Percentiles rank a stretch among this genome's conserved stretches.
Evolutionary conservation across 2,329 filamentous ascomycete species (phyloP).

Genomic region (Fusarium annulatum): DNA sequence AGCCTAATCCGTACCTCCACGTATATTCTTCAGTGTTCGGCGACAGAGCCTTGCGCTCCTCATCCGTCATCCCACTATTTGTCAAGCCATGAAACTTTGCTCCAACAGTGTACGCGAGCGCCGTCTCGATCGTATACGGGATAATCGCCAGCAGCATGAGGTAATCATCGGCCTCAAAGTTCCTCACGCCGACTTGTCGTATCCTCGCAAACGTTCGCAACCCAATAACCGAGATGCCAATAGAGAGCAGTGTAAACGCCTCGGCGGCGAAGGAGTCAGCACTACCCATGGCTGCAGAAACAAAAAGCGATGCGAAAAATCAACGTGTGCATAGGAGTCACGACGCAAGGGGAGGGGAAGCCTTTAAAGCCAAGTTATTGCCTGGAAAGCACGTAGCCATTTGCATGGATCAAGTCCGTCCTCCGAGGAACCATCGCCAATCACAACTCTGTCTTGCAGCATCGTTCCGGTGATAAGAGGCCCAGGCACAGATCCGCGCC

Average conservation of each 20-base stretch:
- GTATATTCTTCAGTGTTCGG: slow-evolving; percentile 54
- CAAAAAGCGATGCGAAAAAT: not conserved
- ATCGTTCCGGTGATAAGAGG: not conserved
- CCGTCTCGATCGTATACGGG: slow-evolving; percentile 44
- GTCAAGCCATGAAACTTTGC: slow-evolving; percentile 56
- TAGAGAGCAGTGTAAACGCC: slow-evolving; percentile 57
- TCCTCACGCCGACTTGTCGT: slow-evolving; percentile 51
- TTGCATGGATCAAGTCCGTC: not conserved
- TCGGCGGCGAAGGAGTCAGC: slow-evolving; percentile 36
- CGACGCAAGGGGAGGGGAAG: not conserved
- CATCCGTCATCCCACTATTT: slow-evolving; percentile 63
- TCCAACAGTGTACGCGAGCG: slow-evolving; percentile 52
- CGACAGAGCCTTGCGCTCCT: slow-evolving; percentile 54
- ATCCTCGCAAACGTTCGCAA: slow-evolving; percentile 62
- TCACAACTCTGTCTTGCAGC: not conserved
- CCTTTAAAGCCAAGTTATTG: not conserved
- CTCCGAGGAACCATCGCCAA: not conserved
- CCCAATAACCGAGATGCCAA: slow-evolving; percentile 60
- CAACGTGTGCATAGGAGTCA: not conserved
- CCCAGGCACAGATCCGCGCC: not conserved
- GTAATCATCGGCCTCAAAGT: slow-evolving; percentile 62
- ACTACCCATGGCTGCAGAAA: not conserved
- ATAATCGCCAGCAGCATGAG: slow-evolving; percentile 44
- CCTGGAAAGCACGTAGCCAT: not conserved
- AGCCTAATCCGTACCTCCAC: no score